Conservation (phyloP, 192 early-diverging fungal genomes). For the Backusella morwellensis region DNA sequence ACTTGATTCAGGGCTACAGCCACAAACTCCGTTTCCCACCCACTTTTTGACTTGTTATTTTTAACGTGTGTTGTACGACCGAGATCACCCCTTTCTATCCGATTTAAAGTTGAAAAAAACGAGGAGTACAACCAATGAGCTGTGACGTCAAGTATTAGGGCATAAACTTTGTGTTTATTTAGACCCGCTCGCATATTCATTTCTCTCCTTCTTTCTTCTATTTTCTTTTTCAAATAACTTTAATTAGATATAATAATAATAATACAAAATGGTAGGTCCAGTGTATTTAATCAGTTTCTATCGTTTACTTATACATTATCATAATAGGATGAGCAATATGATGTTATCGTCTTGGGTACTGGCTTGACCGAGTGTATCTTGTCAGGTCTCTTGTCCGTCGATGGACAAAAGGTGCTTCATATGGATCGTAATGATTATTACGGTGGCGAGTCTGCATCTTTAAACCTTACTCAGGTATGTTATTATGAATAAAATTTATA, state of each 20-base stretch:
- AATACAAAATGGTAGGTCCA: not conserved
- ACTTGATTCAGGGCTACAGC: not conserved
- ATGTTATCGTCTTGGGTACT: slow-evolving; percentile 86
- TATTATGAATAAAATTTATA: not conserved
- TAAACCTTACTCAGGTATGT: slow-evolving; percentile 93
- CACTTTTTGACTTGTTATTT: not conserved
- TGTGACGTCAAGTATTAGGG: slow-evolving; percentile 1
- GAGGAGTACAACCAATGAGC: not conserved
- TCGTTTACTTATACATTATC: not conserved
- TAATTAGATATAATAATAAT: not conserved
- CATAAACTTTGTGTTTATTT: slow-evolving; percentile 4
- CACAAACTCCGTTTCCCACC: not conserved
- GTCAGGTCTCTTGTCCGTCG: slow-evolving; percentile 82
- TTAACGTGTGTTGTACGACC: slow-evolving; percentile 1
- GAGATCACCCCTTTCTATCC: not conserved
- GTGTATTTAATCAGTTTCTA: not conserved
- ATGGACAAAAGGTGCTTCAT: slow-evolving; percentile 92
- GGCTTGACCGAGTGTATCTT: slow-evolving; percentile 90
- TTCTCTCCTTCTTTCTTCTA: slow-evolving; percentile 5
- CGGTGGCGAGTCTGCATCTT: slow-evolving; percentile 92
- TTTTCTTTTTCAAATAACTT: not conserved
- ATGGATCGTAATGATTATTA: slow-evolving; percentile 98
- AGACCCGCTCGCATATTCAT: not conserved
- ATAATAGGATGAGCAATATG: slow-evolving; percentile 81
- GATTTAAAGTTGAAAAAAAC: slow-evolving; percentile 8